A percentile compares a stretch with the other conserved stretches of the same genome.
Conservation (phyloP, 202 grass and related monocot species). For the Musa balbisiana region DNA sequence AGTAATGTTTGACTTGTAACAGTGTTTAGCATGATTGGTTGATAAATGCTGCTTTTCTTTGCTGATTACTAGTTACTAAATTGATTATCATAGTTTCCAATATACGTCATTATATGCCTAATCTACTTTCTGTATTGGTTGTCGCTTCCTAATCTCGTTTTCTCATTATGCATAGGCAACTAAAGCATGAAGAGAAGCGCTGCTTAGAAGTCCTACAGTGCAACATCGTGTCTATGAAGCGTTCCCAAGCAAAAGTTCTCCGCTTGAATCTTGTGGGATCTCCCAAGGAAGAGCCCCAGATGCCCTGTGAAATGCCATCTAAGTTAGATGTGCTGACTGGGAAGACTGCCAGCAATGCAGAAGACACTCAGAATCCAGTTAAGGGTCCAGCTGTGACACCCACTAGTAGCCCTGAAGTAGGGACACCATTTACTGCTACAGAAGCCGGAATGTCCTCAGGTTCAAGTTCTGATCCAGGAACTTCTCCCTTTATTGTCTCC, state of each 20-base stretch:
- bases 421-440: constrained; percentile 71
- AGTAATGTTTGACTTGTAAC: constrained; percentile 39
- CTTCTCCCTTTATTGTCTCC: constrained; percentile 65
- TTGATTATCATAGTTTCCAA: background rate
- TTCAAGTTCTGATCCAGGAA: constrained; percentile 87
- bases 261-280: constrained; percentile 85
- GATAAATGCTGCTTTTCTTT: no score
- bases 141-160: background rate
- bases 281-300: constrained; percentile 50
- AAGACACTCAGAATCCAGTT: constrained; percentile 41
- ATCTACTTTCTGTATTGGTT: background rate
- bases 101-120: background rate
- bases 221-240: constrained; percentile 91
- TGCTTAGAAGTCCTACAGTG: constrained; percentile 90
- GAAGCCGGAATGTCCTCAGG: constrained; percentile 86
- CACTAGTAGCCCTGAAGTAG: constrained; percentile 74
- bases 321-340: constrained; percentile 28
- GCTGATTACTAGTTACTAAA: no score
- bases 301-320: constrained; percentile 17
- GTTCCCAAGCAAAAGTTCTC: constrained; percentile 83
- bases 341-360: constrained; percentile 35
- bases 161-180: constrained; percentile 41
- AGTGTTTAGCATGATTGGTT: no score
- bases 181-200: constrained; percentile 90
- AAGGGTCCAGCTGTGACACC: constrained; percentile 75